Percentiles rank a stretch among this genome's conserved stretches.
phyloP scores from a whole-genome alignment of 352 stramenopile genomes.

The Bremia lactucae region DNA sequence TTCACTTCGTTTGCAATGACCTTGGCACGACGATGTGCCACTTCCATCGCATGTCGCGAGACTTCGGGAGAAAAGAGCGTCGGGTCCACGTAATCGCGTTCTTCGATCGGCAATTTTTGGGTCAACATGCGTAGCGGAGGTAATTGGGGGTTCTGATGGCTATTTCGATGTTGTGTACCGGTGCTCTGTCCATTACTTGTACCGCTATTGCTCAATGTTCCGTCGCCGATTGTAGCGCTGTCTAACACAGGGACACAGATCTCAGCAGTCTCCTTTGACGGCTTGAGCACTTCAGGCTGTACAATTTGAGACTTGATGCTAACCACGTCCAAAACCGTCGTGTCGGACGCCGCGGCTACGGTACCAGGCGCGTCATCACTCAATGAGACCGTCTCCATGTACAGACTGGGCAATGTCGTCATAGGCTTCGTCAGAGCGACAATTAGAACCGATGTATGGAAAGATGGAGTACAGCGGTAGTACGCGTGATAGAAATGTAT shows the following conservation, averaged over 20 bases:
- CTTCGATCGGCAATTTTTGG: slow-evolving; percentile 24
- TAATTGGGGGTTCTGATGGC: slow-evolving; percentile 20
- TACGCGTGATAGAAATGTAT: background rate
- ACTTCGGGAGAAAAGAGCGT: slow-evolving; percentile 76
- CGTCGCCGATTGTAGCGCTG: slow-evolving; percentile 20
- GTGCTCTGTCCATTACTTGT: slow-evolving; percentile 7
- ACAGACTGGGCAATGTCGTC: slow-evolving; percentile 22
- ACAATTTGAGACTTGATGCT: slow-evolving; percentile 38
- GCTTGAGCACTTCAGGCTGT: slow-evolving; percentile 19
- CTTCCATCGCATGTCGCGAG: slow-evolving; percentile 70
- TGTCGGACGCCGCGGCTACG: background rate
- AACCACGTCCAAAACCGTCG: slow-evolving; percentile 30
- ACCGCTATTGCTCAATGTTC: too few relatives aligned
- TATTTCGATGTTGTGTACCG: slow-evolving; percentile 2
- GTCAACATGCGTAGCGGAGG: slow-evolving; percentile 33
- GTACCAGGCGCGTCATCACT: slow-evolving; percentile 39
- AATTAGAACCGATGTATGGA: background rate
- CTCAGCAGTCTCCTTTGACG: slow-evolving; percentile 15
- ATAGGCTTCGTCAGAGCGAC: slow-evolving; percentile 10
- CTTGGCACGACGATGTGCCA: slow-evolving; percentile 70
- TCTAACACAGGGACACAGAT: slow-evolving; percentile 5
- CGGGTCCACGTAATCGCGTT: slow-evolving; percentile 66
- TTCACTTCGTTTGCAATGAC: slow-evolving; percentile 64
- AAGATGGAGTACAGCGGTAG: background rate
- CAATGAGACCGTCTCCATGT: slow-evolving; percentile 66